Evolutionary conservation across 2,329 filamentous ascomycete genomes (phyloP), one percentile per base, ranked within the genome.

Genomic region (Fusarium sp.): DNA sequence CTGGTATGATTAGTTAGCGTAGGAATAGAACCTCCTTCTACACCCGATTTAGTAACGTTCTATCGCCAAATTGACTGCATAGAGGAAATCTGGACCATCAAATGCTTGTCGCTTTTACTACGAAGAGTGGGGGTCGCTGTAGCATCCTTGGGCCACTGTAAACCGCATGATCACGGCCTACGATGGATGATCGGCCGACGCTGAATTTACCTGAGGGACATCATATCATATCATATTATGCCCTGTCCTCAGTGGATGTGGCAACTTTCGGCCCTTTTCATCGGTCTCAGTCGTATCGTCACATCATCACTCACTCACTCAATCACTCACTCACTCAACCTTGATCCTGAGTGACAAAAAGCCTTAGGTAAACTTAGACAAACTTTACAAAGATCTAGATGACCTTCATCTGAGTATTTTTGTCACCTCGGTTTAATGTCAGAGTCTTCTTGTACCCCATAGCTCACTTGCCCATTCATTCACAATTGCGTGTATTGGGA

Each of bases 231-330:
- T 47, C 22, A 39, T 50, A 44, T 65, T 47, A 53, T 60, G 18
- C 45, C 26, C 51, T n/a, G n/a, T n/a, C n/a, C 11, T 51, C 24
- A 54, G n/a, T n/a, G 22, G 20, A 54, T 14, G 50, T 54, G 50
- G 55, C 44, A 67, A 50, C 58, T 60, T 69, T 72, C 64, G 69
- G 69, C 59, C 64, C 68, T 72, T 72, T 69, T 65, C 54, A 22
- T 24, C 53, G 3, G 14, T 33, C 48, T 54, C n/a, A 24, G 31
- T 54, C 24, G 42, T 22, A 56, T 71, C 60, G 31, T 66, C 68
- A 53, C 20, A 60, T 68, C 50, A 50, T 65, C 51, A 28, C 6
- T 45, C 13, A 28, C 13, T 28, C 26, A 15, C 12, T 36, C 45
- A 28, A n/a, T 56, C 36, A 68, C 20, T 55, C 64, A 28, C 5